Percentiles rank a stretch among this genome's conserved stretches.
Conservation (phyloP, 345 rosid genomes). For the Heritiera littoralis region DNA sequence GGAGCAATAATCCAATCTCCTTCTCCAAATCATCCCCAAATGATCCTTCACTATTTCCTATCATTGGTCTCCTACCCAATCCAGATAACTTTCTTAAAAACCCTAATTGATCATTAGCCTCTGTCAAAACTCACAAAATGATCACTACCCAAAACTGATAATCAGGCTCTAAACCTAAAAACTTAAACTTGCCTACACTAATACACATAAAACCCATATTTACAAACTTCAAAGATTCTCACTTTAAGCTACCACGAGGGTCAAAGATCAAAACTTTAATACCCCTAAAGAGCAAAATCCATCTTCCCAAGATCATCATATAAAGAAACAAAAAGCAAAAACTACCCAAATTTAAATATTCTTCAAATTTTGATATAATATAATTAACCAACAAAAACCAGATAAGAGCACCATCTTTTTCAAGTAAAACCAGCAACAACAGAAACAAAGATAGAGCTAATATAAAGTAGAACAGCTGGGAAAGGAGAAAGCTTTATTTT, state of each 20-base stretch:
- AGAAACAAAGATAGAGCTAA: not conserved
- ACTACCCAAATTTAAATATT: not conserved
- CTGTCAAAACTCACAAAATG: constrained; percentile 17
- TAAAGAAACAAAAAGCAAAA: constrained; percentile 23
- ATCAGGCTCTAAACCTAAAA: constrained; percentile 29
- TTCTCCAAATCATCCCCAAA: constrained; percentile 74
- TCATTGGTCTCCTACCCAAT: constrained; percentile 62
- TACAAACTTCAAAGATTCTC: constrained; percentile 33
- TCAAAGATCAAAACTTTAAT: constrained; percentile 49
- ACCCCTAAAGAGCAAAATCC: constrained; percentile 22
- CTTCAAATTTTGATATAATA: constrained; percentile 6
- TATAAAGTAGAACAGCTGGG: not conserved
- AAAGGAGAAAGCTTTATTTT: constrained; percentile 18
- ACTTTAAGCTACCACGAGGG: constrained; percentile 29
- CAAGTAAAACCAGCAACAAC: constrained; percentile 13
- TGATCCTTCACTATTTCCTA: constrained; percentile 64
- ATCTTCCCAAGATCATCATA: constrained; percentile 8
- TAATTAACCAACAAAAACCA: constrained; percentile 15
- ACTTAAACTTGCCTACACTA: constrained; percentile 29
- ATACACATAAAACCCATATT: constrained; percentile 28
- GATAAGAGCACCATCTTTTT: constrained; percentile 18
- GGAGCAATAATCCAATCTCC: constrained; percentile 62
- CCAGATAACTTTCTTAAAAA: constrained; percentile 58
- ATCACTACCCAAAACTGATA: constrained; percentile 30
- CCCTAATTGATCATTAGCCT: constrained; percentile 39